A percentile compares a stretch with the other conserved stretches of the same genome.
Conservation (phyloP, 2,329 filamentous ascomycete genomes). For the Blastomyces emzantsi region DNA sequence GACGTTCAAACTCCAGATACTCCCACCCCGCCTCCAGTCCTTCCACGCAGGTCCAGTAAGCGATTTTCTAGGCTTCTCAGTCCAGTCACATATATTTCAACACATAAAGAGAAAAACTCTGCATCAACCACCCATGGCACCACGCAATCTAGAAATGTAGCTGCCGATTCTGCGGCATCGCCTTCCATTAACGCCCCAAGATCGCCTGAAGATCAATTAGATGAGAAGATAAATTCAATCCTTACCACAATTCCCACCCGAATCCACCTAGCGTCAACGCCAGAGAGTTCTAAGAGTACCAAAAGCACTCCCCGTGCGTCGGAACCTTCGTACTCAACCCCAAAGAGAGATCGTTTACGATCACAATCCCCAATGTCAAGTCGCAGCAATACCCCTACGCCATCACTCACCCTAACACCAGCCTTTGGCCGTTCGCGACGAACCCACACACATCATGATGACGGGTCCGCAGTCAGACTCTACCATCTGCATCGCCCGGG, state of each 20-base stretch:
- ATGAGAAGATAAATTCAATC: conserved; percentile 71
- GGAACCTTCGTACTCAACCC: conserved; percentile 21
- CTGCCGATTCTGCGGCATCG: neutral
- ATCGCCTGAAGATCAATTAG: conserved; percentile 57
- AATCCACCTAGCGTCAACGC: conserved; percentile 59
- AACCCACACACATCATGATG: conserved; percentile 30
- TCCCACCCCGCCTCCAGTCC: conserved; percentile 8
- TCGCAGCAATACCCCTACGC: conserved; percentile 50
- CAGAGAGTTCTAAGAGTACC: conserved; percentile 20
- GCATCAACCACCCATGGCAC: neutral
- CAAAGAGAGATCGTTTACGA: conserved; percentile 35
- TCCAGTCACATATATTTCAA: conserved; percentile 9
- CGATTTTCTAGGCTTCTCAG: conserved; percentile 15
- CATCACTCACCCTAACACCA: conserved; percentile 61
- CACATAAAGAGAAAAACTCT: neutral
- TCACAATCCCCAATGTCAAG: conserved; percentile 29
- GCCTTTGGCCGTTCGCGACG: conserved; percentile 33
- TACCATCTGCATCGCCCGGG: conserved; percentile 84
- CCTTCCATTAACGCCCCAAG: conserved; percentile 21
- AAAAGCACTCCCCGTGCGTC: conserved; percentile 1
- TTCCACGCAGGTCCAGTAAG: conserved; percentile 23
- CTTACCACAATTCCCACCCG: conserved; percentile 67
- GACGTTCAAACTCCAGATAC: neutral
- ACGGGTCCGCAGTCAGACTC: conserved; percentile 70
- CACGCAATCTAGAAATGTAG: neutral